These are phyloP conservation scores for Oryza brachyantha DNA, from an alignment of 176 grass and related monocot genomes.

Conservation along the genomic window DNA sequence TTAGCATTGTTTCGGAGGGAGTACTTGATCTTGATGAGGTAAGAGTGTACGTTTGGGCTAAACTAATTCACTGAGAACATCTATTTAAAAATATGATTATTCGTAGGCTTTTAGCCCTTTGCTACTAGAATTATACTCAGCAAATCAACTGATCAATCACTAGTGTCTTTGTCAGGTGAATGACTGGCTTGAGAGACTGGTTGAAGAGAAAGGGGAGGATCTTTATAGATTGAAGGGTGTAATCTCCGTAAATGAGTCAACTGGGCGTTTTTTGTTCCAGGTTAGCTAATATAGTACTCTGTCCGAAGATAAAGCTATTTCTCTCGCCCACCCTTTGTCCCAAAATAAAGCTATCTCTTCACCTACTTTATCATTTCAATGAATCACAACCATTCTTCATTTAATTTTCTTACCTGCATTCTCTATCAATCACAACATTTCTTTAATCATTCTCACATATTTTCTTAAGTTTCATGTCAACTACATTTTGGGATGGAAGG, in stretches of 20 bases:
- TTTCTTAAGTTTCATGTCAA: too few relatives aligned
- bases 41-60: conserved; percentile 9
- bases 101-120: background rate
- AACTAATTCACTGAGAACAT: background rate
- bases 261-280: conserved; percentile 64
- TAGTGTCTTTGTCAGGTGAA: conserved; percentile 42
- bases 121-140: background rate
- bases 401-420: too few relatives aligned
- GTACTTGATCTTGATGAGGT: conserved; percentile 77
- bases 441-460: too few relatives aligned
- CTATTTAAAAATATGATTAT: background rate
- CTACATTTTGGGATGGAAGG: too few relatives aligned
- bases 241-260: conserved; percentile 64
- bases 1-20: conserved; percentile 71
- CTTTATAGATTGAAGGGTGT: conserved; percentile 79
- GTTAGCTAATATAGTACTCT: conserved; percentile 16
- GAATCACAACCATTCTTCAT: too few relatives aligned
- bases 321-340: too few relatives aligned
- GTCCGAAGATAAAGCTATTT: too few relatives aligned
- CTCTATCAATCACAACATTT: too few relatives aligned
- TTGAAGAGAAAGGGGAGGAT: conserved; percentile 69
- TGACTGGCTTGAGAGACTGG: conserved; percentile 73
- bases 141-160: background rate
- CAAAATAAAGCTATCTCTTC: too few relatives aligned
- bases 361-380: too few relatives aligned